Base-by-base conservation (phyloP, 2,329 filamentous ascomycete genomes). In the Coniochaeta hoffmannii region DNA sequence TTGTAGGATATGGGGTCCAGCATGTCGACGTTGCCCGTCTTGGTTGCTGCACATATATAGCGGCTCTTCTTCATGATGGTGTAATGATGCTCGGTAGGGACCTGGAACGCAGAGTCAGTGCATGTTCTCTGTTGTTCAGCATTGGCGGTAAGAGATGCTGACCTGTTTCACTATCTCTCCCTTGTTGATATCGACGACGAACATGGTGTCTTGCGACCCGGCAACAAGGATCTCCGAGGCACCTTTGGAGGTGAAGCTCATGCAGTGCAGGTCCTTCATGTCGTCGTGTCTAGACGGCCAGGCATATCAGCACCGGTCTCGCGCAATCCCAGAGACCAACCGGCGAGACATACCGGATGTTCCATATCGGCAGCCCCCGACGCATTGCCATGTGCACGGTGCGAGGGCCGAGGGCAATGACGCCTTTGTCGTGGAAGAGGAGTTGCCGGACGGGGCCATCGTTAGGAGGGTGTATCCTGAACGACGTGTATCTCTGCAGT, bases 171-270 rank as follows among this genome's bases (percentile, higher is more conserved):
- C 76, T 55, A 93, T 79, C 59, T 83, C 81, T 32, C 89, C 89
- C 71, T 89, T 90, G 65, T 78, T 77, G 51, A 85, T 77, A 67
- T 87, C 83, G 59, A 87, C 79, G 19, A 84, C 86, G 67, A 96
- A 88, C 88, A 99, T 96, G 52, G 81, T 81, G 55, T 87, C 82
- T 71, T 99, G 94, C 62, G 87, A 83, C 50, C 94, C 94, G 50
- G 91, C 94, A 32, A 93, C 89, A 19, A 99, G 76, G 56, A 99
- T 86, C 66, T 96, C 88, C 14, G 83, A 81, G 26, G 88, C 89
- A 9, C 88, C 88, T 66, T 91, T 91, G 28, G 89, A 91, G 1
- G 90, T 95, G 68, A 96, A 97, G 68, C 88, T 93, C 91, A 97
- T 97, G 71, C 94, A 97, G 63, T 85, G 84, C 60, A 99, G 75